phyloP scores from a whole-genome alignment of 2,329 filamentous ascomycete genomes.

The Dryadomyces quercus-mongolicae region DNA sequence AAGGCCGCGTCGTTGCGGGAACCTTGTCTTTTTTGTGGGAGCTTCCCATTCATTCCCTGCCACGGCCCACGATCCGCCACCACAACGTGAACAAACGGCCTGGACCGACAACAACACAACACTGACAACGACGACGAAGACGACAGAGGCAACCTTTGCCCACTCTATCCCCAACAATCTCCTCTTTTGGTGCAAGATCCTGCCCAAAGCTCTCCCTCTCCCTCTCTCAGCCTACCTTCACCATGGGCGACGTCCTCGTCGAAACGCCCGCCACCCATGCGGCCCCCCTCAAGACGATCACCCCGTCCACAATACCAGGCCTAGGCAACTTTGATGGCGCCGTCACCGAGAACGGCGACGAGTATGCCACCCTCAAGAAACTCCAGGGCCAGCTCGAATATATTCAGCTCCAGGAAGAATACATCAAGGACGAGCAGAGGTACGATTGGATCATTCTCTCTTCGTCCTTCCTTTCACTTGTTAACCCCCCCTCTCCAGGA shows the following conservation, averaged over 20 bases:
- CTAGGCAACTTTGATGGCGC: constrained; percentile 83
- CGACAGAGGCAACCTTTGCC: neutral
- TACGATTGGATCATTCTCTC: constrained; percentile 19
- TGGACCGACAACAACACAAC: neutral
- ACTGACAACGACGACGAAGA: neutral
- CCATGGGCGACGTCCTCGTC: constrained; percentile 78
- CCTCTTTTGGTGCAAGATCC: no score
- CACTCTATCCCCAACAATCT: neutral
- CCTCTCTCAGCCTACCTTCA: neutral
- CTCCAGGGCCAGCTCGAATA: constrained; percentile 95
- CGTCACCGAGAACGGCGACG: constrained; percentile 69
- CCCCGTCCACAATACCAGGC: constrained; percentile 71
- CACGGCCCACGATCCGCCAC: neutral
- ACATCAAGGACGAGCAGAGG: constrained; percentile 99
- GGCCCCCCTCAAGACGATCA: constrained; percentile 69
- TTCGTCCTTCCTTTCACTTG: neutral
- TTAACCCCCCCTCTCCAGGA: constrained; percentile 24
- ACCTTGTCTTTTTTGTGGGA: neutral
- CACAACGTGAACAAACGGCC: neutral
- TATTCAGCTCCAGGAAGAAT: constrained; percentile 97
- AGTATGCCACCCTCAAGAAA: constrained; percentile 93
- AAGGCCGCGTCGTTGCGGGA: neutral
- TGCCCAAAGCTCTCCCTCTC: no score
- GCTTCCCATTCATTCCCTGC: neutral
- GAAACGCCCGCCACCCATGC: constrained; percentile 66